phyloP scores from a whole-genome alignment of 495 filamentous ascomycete genomes.

The Neurospora hispaniola region DNA sequence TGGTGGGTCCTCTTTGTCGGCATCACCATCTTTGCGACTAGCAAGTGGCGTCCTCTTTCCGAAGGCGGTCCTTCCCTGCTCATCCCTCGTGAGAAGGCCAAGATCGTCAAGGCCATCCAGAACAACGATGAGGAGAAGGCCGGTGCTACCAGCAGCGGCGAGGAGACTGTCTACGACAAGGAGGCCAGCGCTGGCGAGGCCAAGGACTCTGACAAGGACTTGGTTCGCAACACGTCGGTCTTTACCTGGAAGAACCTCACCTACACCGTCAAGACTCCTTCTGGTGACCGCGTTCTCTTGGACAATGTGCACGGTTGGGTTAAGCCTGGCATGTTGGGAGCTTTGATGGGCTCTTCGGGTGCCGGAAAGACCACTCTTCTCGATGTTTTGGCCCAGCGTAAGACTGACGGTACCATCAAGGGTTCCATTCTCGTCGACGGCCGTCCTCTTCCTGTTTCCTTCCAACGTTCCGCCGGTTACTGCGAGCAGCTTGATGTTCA shows the following conservation, averaged over 20 bases:
- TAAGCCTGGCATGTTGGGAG: constrained; percentile 69
- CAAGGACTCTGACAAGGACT: constrained; percentile 23
- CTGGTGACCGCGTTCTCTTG: constrained; percentile 47
- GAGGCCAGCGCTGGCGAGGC: neutral
- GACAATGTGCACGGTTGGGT: constrained; percentile 65
- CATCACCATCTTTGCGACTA: constrained; percentile 49
- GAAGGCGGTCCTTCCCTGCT: constrained; percentile 19
- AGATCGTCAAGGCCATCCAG: constrained; percentile 16
- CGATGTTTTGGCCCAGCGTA: constrained; percentile 63
- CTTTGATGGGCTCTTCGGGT: constrained; percentile 73
- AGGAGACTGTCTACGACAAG: constrained; percentile 29
- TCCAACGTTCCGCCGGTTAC: constrained; percentile 77
- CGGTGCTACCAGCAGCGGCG: constrained; percentile 6
- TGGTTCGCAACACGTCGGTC: constrained; percentile 40
- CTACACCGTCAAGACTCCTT: constrained; percentile 55
- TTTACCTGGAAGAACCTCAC: constrained; percentile 52
- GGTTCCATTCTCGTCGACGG: constrained; percentile 75
- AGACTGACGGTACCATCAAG: constrained; percentile 55
- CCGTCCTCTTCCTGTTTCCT: constrained; percentile 54
- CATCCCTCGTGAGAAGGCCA: constrained; percentile 26
- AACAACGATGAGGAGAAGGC: constrained; percentile 32
- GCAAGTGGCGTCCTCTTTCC: constrained; percentile 40
- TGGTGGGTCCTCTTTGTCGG: constrained; percentile 57
- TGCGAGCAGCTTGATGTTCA: constrained; percentile 82
- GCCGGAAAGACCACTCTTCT: constrained; percentile 65